Evolutionary conservation across 1,139 yeast species (phyloP).

Genomic region (Komagataea norvegica): DNA sequence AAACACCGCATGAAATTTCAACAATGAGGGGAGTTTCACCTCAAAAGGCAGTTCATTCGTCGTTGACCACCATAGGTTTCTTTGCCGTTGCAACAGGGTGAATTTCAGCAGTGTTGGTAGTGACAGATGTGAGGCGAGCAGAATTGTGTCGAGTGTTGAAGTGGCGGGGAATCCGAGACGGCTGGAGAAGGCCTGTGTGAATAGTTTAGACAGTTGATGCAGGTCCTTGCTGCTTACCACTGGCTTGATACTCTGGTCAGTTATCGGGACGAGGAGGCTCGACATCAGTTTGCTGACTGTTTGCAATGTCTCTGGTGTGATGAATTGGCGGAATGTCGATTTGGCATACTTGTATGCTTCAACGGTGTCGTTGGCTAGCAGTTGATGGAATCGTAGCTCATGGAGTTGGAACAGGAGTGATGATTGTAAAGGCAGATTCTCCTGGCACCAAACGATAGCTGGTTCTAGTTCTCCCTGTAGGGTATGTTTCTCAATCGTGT

Average conservation of each 20-base stretch:
- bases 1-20: constrained; percentile 75
- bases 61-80: constrained; percentile 52
- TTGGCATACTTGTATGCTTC: constrained; percentile 18
- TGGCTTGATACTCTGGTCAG: not conserved
- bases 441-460: constrained; percentile 26
- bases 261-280: not conserved
- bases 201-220: constrained; percentile 3
- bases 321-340: constrained; percentile 15
- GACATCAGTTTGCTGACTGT: constrained; percentile 17
- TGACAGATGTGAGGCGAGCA: constrained; percentile 6
- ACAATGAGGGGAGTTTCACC: constrained; percentile 45
- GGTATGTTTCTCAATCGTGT: constrained; percentile 18
- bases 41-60: constrained; percentile 57
- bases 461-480: constrained; percentile 14
- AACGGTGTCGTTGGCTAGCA: constrained; percentile 6
- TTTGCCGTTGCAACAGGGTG: constrained; percentile 11
- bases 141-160: constrained; percentile 3
- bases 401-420: constrained; percentile 60
- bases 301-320: not conserved
- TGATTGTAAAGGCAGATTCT: constrained; percentile 14
- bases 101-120: constrained; percentile 8
- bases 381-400: constrained; percentile 44
- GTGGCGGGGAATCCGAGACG: constrained; percentile 3
- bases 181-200: constrained; percentile 3
- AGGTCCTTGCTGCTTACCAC: too few species aligned